Conservation (phyloP, 2,329 filamentous ascomycete genomes). For the Cladosporium sp. region DNA sequence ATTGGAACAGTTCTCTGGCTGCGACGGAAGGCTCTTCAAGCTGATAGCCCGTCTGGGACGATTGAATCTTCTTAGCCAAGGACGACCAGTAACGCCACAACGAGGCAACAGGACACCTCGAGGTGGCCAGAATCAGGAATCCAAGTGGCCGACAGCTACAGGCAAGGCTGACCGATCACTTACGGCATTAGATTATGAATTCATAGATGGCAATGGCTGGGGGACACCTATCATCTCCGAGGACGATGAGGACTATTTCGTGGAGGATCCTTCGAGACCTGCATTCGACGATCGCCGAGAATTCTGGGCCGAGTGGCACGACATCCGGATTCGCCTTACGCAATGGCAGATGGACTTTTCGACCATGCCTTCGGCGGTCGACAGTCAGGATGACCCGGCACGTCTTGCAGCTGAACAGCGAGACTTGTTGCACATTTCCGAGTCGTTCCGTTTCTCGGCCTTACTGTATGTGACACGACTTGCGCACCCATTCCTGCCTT, state of each 20-base stretch:
- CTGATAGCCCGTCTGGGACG: conserved; percentile 80
- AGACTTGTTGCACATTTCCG: conserved; percentile 79
- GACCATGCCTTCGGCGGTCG: conserved; percentile 36
- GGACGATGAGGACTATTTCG: conserved; percentile 44
- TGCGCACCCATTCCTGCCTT: conserved; percentile 72
- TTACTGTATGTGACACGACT: conserved; percentile 88
- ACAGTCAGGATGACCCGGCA: conserved; percentile 29
- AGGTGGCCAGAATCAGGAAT: not conserved
- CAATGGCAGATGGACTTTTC: conserved; percentile 72
- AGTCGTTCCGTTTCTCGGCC: conserved; percentile 86
- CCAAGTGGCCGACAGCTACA: conserved; percentile 50
- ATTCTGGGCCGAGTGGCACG: conserved; percentile 89
- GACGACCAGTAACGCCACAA: conserved; percentile 43
- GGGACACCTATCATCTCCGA: conserved; percentile 21
- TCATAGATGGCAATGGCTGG: conserved; percentile 58
- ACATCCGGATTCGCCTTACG: conserved; percentile 73
- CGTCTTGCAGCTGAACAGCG: conserved; percentile 53
- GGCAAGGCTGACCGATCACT: conserved; percentile 46
- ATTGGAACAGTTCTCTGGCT: conserved; percentile 83
- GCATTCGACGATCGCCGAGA: conserved; percentile 51
- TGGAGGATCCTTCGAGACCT: conserved; percentile 20
- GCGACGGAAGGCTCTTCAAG: conserved; percentile 83
- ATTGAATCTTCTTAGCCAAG: conserved; percentile 80
- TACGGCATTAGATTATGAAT: conserved; percentile 51
- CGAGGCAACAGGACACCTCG: conserved; percentile 16